Percentiles rank a stretch among this genome's conserved stretches.
These are phyloP conservation scores for Bolboschoenus planiculmis DNA, from an alignment of 176 grass and related monocot genomes.

Conservation along the genomic window DNA sequence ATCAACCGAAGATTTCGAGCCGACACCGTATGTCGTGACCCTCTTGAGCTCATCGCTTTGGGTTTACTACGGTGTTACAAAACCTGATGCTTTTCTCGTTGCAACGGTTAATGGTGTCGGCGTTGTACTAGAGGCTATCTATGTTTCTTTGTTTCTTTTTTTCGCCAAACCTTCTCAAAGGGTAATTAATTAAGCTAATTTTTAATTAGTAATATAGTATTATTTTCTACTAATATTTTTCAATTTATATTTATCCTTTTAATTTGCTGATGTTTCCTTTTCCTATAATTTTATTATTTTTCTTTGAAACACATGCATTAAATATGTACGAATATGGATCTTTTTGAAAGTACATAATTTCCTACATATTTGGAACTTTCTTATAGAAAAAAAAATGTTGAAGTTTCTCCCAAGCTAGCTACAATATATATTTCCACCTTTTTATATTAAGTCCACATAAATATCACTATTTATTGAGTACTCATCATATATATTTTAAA, in stretches of 20 bases:
- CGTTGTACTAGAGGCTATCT: conserved; percentile 41
- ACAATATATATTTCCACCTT: background rate
- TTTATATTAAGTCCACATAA: background rate
- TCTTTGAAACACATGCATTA: background rate
- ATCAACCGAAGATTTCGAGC: conserved; percentile 52
- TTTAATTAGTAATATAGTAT: background rate
- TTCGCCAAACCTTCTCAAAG: conserved; percentile 32
- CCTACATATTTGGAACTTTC: background rate
- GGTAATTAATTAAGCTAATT: conserved; percentile 6
- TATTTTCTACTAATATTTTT: background rate
- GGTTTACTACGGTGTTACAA: conserved; percentile 70
- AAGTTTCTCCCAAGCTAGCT: background rate
- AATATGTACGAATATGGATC: background rate
- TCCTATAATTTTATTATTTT: background rate
- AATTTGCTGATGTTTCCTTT: background rate
- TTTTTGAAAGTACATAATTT: too few relatives aligned
- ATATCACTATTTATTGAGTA: background rate
- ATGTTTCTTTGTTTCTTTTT: conserved; percentile 43
- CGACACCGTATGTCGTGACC: conserved; percentile 42
- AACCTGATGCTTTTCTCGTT: conserved; percentile 50
- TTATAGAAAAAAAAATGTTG: background rate
- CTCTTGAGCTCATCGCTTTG: conserved; percentile 46
- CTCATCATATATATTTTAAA: too few relatives aligned
- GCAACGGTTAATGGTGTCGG: conserved; percentile 57
- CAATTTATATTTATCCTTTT: background rate